Evolutionary conservation across 1,139 yeast species (phyloP), one percentile per base, ranked within the genome.

Genomic region (Candida albicans): DNA sequence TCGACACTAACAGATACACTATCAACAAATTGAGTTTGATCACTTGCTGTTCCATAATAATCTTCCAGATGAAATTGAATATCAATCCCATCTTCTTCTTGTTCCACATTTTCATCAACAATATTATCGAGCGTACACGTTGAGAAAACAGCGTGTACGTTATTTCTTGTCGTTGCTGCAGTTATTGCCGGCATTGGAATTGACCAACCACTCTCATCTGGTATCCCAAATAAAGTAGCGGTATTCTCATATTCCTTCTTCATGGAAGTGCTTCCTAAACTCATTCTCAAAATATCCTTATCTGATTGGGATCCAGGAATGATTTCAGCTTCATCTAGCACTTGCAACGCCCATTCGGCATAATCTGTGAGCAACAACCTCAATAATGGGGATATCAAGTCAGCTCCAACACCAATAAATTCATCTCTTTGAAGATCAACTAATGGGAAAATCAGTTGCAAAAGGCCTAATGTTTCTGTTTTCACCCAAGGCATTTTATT

Each of bases 151-250:
- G 98, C 91, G 62, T 93, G 98, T 1, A 95, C 96, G 58, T 95
- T 93, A 59, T 87, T 88, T 51, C 98, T 72, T 0, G 98, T 88
- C 10, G 86, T 79, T 0, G 95, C 85, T 0, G 97, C 89, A 0
- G 95, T 84, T 30, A 87, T 81, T 0, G 91, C 87, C 0, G 98
- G 96, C 93, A 87, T 86, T 2, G 98, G 96, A 39, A 95, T 83
- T 0, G 97, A 84, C 99, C 99, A 95, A 1, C 99, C 99, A 58
- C 84, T 83, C n/a, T 88, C 96, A 48, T 90, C 96, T 0, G 99
- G 99, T 18, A 91, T 84, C 12, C 99, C 99, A 70, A 90, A 95
- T 44, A 93, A 69, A 0, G 97, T 89, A 0, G 95, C 93, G 1
- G 95, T 84, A 53, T 81, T 82, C 53, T 87, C 96, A 56, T 85